A percentile compares a stretch with the other conserved stretches of the same genome.
These are phyloP conservation scores for Sporodiniella umbellata DNA, from an alignment of 371 early-diverging fungal genomes.

Conservation along the genomic window DNA sequence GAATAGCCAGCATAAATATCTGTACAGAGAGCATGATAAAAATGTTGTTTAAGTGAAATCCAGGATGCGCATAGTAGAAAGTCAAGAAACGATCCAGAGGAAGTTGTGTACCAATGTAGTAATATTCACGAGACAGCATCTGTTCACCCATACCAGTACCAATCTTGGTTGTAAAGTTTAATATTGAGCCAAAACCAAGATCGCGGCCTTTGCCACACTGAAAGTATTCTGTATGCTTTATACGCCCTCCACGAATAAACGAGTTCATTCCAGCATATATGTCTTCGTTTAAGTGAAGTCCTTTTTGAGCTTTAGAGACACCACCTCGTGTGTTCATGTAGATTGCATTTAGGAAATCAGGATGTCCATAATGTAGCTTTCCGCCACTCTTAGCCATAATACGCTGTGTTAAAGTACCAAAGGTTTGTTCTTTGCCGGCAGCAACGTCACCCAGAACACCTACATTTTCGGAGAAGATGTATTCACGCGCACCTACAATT, in stretches of 20 bases:
- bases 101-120: slow-evolving; percentile 82
- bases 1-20: slow-evolving; percentile 77
- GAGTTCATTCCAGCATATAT: slow-evolving; percentile 93
- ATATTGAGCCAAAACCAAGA: slow-evolving; percentile 86
- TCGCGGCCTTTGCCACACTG: slow-evolving; percentile 94
- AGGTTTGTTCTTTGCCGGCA: slow-evolving; percentile 89
- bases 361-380: slow-evolving; percentile 88
- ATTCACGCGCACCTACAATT: slow-evolving; percentile 90
- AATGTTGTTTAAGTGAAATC: slow-evolving; percentile 91
- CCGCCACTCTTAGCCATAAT: slow-evolving; percentile 86
- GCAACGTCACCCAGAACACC: slow-evolving; percentile 90
- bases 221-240: slow-evolving; percentile 90
- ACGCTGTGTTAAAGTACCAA: slow-evolving; percentile 86
- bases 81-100: slow-evolving; percentile 86
- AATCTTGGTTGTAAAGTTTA: slow-evolving; percentile 89
- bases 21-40: slow-evolving; percentile 86
- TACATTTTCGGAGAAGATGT: slow-evolving; percentile 86
- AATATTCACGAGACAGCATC: slow-evolving; percentile 88
- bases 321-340: slow-evolving; percentile 90
- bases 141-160: slow-evolving; percentile 94
- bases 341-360: slow-evolving; percentile 86
- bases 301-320: slow-evolving; percentile 89
- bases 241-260: slow-evolving; percentile 79
- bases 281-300: slow-evolving; percentile 90
- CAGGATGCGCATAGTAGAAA: slow-evolving; percentile 88